These are phyloP conservation scores for Pseudogymnoascus sp. DNA, from an alignment of 2,329 filamentous ascomycete species.

Conservation along the genomic window DNA sequence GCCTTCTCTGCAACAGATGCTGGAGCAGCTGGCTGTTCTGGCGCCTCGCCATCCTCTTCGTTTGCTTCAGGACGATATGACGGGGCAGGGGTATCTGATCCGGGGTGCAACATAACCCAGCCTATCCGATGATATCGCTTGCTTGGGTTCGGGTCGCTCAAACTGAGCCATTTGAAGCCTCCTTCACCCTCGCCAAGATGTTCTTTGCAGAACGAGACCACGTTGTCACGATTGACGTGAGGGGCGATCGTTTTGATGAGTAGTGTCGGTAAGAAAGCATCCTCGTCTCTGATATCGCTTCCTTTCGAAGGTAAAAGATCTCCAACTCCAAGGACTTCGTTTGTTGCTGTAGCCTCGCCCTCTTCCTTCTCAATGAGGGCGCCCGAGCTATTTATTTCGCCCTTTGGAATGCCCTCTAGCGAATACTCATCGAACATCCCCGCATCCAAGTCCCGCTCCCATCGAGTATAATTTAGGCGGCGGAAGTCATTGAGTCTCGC, in stretches of 20 bases:
- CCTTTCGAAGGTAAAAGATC: slow-evolving; percentile 78
- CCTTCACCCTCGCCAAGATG: slow-evolving; percentile 85
- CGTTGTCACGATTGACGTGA: slow-evolving; percentile 85
- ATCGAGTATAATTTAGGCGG: slow-evolving; percentile 69
- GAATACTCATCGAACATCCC: slow-evolving; percentile 92
- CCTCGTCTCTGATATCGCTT: slow-evolving; percentile 83
- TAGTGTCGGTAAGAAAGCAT: slow-evolving; percentile 78
- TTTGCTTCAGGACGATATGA: slow-evolving; percentile 66
- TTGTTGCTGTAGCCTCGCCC: slow-evolving; percentile 82
- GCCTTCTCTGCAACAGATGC: slow-evolving; percentile 70
- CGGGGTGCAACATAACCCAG: slow-evolving; percentile 92
- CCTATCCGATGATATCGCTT: slow-evolving; percentile 97
- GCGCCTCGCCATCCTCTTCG: slow-evolving; percentile 47
- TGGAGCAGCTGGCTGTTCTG: slow-evolving; percentile 33
- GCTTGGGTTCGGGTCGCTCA: slow-evolving; percentile 92
- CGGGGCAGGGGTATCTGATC: slow-evolving; percentile 52
- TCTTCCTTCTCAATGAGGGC: slow-evolving; percentile 89
- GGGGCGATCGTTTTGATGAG: slow-evolving; percentile 98
- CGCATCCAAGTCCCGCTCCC: slow-evolving; percentile 77
- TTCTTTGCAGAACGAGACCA: slow-evolving; percentile 91
- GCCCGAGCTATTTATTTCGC: slow-evolving; percentile 78
- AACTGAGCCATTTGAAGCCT: slow-evolving; percentile 89
- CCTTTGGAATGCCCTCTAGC: slow-evolving; percentile 87
- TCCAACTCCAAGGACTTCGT: slow-evolving; percentile 86
- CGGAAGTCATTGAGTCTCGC: slow-evolving; percentile 72